Evolutionary conservation across 495 filamentous ascomycete species (phyloP), one percentile per base, ranked within the genome.

Genomic region (Letharia columbiana): DNA sequence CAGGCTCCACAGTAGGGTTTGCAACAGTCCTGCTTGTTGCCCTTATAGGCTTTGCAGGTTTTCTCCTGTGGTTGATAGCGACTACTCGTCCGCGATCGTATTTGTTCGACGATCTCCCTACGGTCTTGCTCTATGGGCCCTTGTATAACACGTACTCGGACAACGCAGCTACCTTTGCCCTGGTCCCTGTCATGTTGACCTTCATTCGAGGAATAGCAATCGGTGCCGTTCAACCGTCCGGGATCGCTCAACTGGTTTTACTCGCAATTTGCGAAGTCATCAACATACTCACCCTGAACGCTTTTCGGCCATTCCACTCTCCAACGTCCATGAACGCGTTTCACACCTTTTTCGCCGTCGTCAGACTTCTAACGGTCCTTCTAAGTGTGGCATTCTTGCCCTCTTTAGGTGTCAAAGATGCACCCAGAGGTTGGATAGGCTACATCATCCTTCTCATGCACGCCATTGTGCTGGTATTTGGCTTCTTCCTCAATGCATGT

Each of bases 301-400:
- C 91, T 10, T 95, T 97, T 75, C 85, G 91, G 28, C 94, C 94
- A 17, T 98, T 93, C 72, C 86, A 92, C 58, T 84, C 87, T 31
- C 86, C 91, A 44, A 98, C 95, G 1, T 96, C 92, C n/a, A 98
- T 98, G 95, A 98, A 97, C 72, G 81, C 89, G 7, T 96, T 95
- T 71, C 93, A 98, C 69, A 88, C 88, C 31, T 84, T 91, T 62
- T 96, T 96, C 73, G 84, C 91, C 3, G 77, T 84, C 17, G 77
- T 96, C 20, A 86, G 94, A 28, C 86, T 97, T 61, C 75, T 91
- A 17, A 87, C 87, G 2, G 85, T 94, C 47, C 80, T 98, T 41
- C 79, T 98, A 31, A 93, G 90, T 78, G 84, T 96, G 35, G 83
- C 92, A 3, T 98, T 98, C 75, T 82, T 92, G 17, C 91, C 92